Conservation (phyloP, 108 stramenopile genomes). For the Fistulifera solaris region DNA sequence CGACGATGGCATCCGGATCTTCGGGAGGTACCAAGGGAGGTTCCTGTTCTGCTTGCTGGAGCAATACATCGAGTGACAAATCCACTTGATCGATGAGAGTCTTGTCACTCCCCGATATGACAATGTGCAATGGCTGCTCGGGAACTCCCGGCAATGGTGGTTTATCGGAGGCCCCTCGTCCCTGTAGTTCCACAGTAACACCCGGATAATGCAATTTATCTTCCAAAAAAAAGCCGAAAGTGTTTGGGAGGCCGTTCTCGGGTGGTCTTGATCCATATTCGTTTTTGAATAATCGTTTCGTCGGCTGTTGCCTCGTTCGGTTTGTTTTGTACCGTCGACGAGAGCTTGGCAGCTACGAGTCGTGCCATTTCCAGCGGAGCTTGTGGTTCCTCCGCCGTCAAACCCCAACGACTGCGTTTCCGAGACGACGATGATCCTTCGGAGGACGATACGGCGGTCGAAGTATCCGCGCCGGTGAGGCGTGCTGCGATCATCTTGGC, state of each 20-base stretch:
- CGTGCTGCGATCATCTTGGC: slow-evolving; percentile 81
- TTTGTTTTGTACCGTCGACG: background rate
- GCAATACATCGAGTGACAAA: slow-evolving; percentile 30
- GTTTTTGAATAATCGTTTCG: slow-evolving; percentile 13
- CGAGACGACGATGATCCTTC: slow-evolving; percentile 3
- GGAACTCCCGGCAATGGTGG: slow-evolving; percentile 38
- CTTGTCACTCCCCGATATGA: slow-evolving; percentile 42
- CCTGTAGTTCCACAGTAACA: slow-evolving; percentile 13
- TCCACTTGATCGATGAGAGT: slow-evolving; percentile 42
- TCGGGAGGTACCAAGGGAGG: slow-evolving; percentile 40
- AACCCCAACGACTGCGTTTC: slow-evolving; percentile 39
- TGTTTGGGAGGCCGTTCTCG: slow-evolving; percentile 23
- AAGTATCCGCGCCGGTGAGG: slow-evolving; percentile 27
- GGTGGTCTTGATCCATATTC: slow-evolving; percentile 37
- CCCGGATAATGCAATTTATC: slow-evolving; percentile 9
- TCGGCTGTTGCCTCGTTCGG: background rate
- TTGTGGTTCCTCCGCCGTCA: slow-evolving; percentile 4
- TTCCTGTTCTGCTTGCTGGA: slow-evolving; percentile 59
- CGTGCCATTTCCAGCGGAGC: background rate
- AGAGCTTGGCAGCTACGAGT: background rate
- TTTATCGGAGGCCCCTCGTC: slow-evolving; percentile 26
- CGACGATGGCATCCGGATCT: background rate
- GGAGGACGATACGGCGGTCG: background rate
- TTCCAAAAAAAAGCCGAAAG: slow-evolving; percentile 19
- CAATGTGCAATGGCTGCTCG: slow-evolving; percentile 61